Evolutionary conservation across 2,329 filamentous ascomycete species (phyloP).

Genomic region (Exophiala aquamarina): DNA sequence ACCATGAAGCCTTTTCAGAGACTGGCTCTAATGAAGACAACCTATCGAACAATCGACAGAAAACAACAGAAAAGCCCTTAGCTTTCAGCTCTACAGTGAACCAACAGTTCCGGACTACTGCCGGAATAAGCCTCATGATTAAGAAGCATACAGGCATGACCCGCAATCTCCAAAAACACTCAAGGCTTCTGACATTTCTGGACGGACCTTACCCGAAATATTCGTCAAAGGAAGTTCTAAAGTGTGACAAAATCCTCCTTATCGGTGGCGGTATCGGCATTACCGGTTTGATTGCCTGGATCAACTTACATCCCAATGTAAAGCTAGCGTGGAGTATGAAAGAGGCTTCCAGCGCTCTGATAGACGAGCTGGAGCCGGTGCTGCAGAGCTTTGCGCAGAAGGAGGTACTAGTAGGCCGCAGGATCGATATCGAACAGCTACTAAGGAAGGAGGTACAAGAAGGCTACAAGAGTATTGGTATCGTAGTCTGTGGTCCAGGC

Average conservation of each 20-base stretch:
- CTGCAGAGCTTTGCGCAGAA: constrained; percentile 11
- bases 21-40: too few species aligned
- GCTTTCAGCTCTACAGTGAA: too few species aligned
- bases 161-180: neutral
- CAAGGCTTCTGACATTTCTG: neutral
- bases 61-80: too few species aligned
- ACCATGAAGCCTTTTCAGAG: too few species aligned
- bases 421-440: neutral
- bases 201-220: neutral
- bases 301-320: neutral
- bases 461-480: neutral
- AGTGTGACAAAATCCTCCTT: neutral
- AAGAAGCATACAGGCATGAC: neutral
- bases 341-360: constrained; percentile 27
- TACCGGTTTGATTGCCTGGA: neutral
- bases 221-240: neutral
- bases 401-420: neutral
- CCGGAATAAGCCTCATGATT: neutral
- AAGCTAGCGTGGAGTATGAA: neutral
- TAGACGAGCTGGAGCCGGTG: constrained; percentile 31
- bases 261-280: constrained; percentile 2
- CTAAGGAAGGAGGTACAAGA: neutral
- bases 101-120: neutral
- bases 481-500: neutral
- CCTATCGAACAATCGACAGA: too few species aligned